Evolutionary conservation across 805 yeast genomes (phyloP).

Genomic region (Starmera caribaea): DNA sequence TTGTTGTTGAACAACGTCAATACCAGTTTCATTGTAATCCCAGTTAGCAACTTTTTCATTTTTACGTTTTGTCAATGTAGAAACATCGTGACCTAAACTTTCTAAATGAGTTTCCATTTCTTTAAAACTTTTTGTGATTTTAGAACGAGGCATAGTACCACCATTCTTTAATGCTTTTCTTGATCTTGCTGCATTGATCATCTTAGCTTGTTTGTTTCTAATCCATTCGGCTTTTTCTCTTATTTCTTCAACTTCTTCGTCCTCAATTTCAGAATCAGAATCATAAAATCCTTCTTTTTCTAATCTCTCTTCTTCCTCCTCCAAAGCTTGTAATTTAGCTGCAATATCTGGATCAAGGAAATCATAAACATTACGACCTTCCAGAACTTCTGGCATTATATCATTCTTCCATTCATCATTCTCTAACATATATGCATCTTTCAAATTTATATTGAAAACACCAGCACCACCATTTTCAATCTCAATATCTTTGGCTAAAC

Average conservation of each 20-base stretch:
- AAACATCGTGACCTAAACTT: slow-evolving; percentile 80
- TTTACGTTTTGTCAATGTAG: slow-evolving; percentile 48
- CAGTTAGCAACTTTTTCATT: slow-evolving; percentile 26
- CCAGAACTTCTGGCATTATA: slow-evolving; percentile 90
- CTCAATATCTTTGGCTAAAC: slow-evolving; percentile 81
- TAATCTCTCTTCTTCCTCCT: slow-evolving; percentile 92
- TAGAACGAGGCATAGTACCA: slow-evolving; percentile 86
- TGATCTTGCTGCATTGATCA: slow-evolving; percentile 81
- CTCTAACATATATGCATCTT: slow-evolving; percentile 85
- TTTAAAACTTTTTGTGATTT: slow-evolving; percentile 59
- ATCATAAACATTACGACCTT: slow-evolving; percentile 95
- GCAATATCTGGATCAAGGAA: slow-evolving; percentile 95
- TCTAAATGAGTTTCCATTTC: slow-evolving; percentile 88
- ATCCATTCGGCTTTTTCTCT: slow-evolving; percentile 91
- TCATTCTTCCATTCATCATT: slow-evolving; percentile 98
- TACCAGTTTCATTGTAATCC: slow-evolving; percentile 48
- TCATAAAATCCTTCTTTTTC: slow-evolving; percentile 94
- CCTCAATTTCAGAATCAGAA: slow-evolving; percentile 65
- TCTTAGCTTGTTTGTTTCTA: slow-evolving; percentile 87
- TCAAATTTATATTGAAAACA: slow-evolving; percentile 87
- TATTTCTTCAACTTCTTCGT: slow-evolving; percentile 59
- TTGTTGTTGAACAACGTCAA: slow-evolving; percentile 65
- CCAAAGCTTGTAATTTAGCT: slow-evolving; percentile 86
- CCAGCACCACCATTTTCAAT: slow-evolving; percentile 98
- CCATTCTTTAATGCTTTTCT: slow-evolving; percentile 82